Base-by-base conservation (phyloP, 352 stramenopile genomes). In the Phytopythium boreale region DNA sequence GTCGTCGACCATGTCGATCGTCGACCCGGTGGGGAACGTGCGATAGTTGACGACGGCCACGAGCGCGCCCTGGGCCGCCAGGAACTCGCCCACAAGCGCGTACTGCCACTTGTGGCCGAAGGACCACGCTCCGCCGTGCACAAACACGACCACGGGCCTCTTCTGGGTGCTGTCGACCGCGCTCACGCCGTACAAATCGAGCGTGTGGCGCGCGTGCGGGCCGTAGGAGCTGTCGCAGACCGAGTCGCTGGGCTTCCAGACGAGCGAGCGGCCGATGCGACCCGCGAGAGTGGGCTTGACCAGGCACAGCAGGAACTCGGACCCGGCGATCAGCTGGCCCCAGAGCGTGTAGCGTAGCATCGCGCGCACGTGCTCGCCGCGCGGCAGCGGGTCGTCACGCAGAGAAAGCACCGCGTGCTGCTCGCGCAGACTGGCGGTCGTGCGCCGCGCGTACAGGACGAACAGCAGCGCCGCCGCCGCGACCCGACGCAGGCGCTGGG, bases 1-100 rank as follows among this genome's bases (percentile, higher is more conserved):
- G 73, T 98, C 92, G 44, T 95, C 57, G 27, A 96, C 76, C 89
- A 98, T 98, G 41, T 95, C 87, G 29, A 87, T 55, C 34, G 97
- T 79, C 29, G 82, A 81, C 3, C 82, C 88, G 14, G 76, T 79
- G 1, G 94, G 94, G 70, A 94, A 98, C 63, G 95, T 97, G 26
- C 87, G 74, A 67, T 98, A 97, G 73, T 97, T 92, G 39, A 95
- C 82, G 26, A 97, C 87, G 34, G 92, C 82, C 27, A 95, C 82
- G 22, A 98, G 57, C 41, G 97, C 77, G 20, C 73, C 80, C 36
- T 84, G 73, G 27, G 75, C 62, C 63, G 77, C 65, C 39, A 93
- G 67, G 62, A 82, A 82, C 60, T 88, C 66, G 11, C 82, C 84
- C 24, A 91, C 82, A 19, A 88, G 69, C 24, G 70, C 79, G 61